phyloP scores from a whole-genome alignment of 2,329 filamentous ascomycete species.

The Phialophora expanda region DNA sequence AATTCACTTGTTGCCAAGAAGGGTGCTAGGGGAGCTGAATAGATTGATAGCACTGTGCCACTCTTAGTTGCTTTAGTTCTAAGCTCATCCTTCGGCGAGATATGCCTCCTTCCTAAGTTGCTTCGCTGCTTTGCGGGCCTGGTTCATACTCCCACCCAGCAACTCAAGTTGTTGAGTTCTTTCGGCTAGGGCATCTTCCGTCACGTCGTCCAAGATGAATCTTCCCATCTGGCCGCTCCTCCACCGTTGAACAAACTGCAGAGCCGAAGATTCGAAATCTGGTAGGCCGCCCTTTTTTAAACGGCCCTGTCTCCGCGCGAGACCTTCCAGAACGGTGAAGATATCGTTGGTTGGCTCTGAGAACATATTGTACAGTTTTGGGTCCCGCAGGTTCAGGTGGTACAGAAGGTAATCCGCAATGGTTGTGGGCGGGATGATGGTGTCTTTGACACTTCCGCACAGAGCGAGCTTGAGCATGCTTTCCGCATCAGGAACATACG shows the following conservation, averaged over 20 bases:
- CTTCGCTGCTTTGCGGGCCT: slow-evolving; percentile 50
- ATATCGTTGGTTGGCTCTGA: slow-evolving; percentile 82
- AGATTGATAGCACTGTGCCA: background rate
- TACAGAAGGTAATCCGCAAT: slow-evolving; percentile 91
- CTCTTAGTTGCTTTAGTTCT: background rate
- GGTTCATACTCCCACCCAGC: slow-evolving; percentile 50
- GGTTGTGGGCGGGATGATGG: slow-evolving; percentile 75
- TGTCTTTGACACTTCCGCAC: slow-evolving; percentile 88
- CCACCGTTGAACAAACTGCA: slow-evolving; percentile 84
- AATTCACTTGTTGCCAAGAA: background rate
- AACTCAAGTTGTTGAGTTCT: slow-evolving; percentile 42
- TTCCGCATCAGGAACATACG: slow-evolving; percentile 82
- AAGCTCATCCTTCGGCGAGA: slow-evolving; percentile 21
- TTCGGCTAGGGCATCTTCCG: slow-evolving; percentile 62
- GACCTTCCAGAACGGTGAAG: slow-evolving; percentile 69
- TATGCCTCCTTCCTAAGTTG: slow-evolving; percentile 37
- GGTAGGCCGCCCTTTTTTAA: slow-evolving; percentile 74
- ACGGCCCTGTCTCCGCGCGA: slow-evolving; percentile 76
- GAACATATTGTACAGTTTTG: slow-evolving; percentile 67
- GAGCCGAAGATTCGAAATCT: slow-evolving; percentile 73
- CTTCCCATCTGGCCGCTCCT: slow-evolving; percentile 74
- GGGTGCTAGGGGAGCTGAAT: background rate
- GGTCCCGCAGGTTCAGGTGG: slow-evolving; percentile 73
- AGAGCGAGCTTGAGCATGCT: slow-evolving; percentile 95
- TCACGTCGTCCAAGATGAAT: slow-evolving; percentile 80